Evolutionary conservation across 805 yeast genomes (phyloP).

Genomic region (Pichia scutulata): DNA sequence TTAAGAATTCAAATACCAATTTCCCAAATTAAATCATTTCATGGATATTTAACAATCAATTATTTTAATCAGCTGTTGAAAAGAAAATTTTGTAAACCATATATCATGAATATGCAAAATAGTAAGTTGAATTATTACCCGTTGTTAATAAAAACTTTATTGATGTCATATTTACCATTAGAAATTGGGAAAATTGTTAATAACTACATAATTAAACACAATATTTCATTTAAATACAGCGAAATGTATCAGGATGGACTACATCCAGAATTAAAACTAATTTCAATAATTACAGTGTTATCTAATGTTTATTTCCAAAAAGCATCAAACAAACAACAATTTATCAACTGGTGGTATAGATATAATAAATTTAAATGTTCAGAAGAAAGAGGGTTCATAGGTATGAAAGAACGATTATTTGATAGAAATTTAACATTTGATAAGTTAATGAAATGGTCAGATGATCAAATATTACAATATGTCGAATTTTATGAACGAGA

Average conservation of each 20-base stretch:
- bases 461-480: slow-evolving; percentile 38
- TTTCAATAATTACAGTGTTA: slow-evolving; percentile 27
- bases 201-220: slow-evolving; percentile 18
- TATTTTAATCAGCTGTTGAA: neutral
- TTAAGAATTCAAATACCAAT: slow-evolving; percentile 13
- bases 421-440: slow-evolving; percentile 22
- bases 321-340: slow-evolving; percentile 13
- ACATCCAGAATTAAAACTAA: slow-evolving; percentile 34
- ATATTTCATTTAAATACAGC: slow-evolving; percentile 11
- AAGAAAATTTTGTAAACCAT: neutral
- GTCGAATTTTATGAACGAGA: slow-evolving; percentile 33
- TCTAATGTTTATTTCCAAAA: slow-evolving; percentile 27
- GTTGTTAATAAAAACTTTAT: slow-evolving; percentile 33
- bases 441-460: slow-evolving; percentile 41
- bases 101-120: neutral
- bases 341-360: slow-evolving; percentile 24
- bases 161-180: slow-evolving; percentile 42
- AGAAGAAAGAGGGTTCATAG: neutral
- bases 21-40: slow-evolving; percentile 3
- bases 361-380: slow-evolving; percentile 5
- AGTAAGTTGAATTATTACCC: slow-evolving; percentile 29
- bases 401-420: slow-evolving; percentile 13
- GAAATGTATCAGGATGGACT: neutral
- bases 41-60: slow-evolving; percentile 1
- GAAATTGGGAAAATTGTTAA: slow-evolving; percentile 35